phyloP scores from a whole-genome alignment of 2,329 filamentous ascomycete genomes.

The Rosellinia necatrix region DNA sequence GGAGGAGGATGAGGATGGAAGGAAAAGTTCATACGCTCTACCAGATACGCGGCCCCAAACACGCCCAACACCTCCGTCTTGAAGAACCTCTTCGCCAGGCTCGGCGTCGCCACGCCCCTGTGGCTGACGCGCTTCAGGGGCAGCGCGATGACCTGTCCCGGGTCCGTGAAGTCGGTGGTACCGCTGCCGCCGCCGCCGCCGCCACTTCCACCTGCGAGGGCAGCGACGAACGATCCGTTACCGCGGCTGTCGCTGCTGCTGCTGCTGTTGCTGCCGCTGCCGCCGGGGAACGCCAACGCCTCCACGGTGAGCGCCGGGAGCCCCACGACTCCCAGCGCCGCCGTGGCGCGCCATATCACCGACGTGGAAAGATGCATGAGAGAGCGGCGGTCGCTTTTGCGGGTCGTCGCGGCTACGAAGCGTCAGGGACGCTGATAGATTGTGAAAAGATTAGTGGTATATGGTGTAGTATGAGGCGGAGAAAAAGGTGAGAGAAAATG shows the following conservation, averaged over 20 bases:
- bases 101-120: constrained; percentile 34
- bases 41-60: constrained; percentile 41
- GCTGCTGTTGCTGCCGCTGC: constrained; percentile 16
- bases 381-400: constrained; percentile 4
- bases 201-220: constrained; percentile 18
- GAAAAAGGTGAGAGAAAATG: not conserved
- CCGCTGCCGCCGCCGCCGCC: constrained; percentile 7
- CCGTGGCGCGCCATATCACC: constrained; percentile 1
- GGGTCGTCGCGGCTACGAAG: too few species aligned
- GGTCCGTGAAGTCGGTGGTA: constrained; percentile 22
- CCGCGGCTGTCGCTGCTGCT: too few species aligned
- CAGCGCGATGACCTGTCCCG: constrained; percentile 32
- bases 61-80: constrained; percentile 37
- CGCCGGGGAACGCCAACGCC: constrained; percentile 9
- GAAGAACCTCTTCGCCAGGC: constrained; percentile 36
- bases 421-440: too few species aligned
- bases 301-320: constrained; percentile 9
- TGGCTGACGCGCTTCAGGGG: constrained; percentile 38
- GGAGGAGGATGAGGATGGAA: not conserved
- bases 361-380: not conserved
- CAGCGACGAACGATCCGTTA: too few species aligned
- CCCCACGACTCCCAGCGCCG: constrained; percentile 2
- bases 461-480: not conserved
- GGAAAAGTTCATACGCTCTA: constrained; percentile 33
- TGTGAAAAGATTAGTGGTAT: too few species aligned